Conservation (phyloP, 805 yeast species). For the Yarrowia hollandica region DNA sequence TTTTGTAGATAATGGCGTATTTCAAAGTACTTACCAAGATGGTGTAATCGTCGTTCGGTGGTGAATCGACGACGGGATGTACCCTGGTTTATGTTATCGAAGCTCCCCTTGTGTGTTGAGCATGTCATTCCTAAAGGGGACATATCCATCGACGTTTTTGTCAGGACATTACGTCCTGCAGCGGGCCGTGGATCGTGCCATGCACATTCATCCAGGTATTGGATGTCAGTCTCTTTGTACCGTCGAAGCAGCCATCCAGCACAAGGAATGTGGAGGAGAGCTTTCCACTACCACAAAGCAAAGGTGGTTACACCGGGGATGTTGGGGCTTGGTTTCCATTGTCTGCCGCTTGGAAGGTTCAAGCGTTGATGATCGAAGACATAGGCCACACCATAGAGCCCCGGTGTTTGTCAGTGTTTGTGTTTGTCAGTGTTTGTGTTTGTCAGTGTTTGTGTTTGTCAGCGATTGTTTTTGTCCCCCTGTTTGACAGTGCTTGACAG, state of each 20-base stretch:
- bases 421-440: too few species aligned
- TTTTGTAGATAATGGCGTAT: background rate
- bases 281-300: background rate
- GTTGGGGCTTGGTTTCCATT: too few species aligned
- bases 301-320: too few species aligned
- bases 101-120: background rate
- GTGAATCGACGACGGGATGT: background rate
- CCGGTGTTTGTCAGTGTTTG: too few species aligned
- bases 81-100: background rate
- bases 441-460: too few species aligned
- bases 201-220: background rate
- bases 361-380: too few species aligned
- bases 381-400: too few species aligned
- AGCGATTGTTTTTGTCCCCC: too few species aligned
- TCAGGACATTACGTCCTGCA: background rate
- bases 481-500: too few species aligned
- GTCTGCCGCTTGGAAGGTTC: too few species aligned
- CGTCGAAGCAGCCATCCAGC: background rate
- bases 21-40: background rate
- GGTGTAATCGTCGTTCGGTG: background rate
- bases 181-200: constrained; percentile 1
- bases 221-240: constrained; percentile 1
- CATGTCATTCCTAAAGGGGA: background rate
- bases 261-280: too few species aligned
- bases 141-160: background rate